phyloP scores from a whole-genome alignment of 2,329 filamentous ascomycete species.

The Hortaea werneckii region DNA sequence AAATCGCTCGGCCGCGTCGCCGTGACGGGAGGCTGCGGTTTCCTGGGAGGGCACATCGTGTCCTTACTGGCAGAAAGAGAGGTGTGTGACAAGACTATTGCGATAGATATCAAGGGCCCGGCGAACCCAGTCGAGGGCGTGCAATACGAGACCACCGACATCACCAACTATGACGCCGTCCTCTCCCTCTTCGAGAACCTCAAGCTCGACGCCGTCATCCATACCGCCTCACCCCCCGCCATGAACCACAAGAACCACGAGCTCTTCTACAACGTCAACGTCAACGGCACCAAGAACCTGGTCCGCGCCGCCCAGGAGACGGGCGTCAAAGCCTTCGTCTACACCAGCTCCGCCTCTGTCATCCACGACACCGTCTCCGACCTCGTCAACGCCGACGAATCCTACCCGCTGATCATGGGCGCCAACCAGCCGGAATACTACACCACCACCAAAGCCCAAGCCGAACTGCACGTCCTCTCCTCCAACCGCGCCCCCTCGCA shows the following conservation, averaged over 20 bases:
- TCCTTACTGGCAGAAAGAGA: conserved; percentile 32
- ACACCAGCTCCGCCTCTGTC: conserved; percentile 42
- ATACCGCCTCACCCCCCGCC: conserved; percentile 40
- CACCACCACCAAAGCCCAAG: conserved; percentile 40
- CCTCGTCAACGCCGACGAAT: conserved; percentile 41
- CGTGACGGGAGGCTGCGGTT: conserved; percentile 42
- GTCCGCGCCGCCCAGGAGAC: conserved; percentile 37
- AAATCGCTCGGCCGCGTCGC: conserved; percentile 36
- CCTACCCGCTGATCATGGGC: conserved; percentile 36
- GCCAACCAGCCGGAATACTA: conserved; percentile 41
- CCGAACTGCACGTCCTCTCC: conserved; percentile 38
- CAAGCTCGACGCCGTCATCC: conserved; percentile 38
- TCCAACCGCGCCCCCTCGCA: conserved; percentile 34
- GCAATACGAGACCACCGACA: conserved; percentile 41
- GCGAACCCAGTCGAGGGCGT: conserved; percentile 32
- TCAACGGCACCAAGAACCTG: conserved; percentile 41
- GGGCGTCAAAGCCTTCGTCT: conserved; percentile 43
- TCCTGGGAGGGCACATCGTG: conserved; percentile 43
- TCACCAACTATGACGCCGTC: conserved; percentile 36
- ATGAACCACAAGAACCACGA: conserved; percentile 25
- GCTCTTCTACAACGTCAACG: conserved; percentile 41
- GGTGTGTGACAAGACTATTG: conserved; percentile 34
- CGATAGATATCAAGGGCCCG: conserved; percentile 38
- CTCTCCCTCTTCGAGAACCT: conserved; percentile 32
- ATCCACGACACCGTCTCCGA: conserved; percentile 36